Base-by-base conservation (phyloP, 805 yeast genomes). In the Helenozyma baotianmanensis region DNA sequence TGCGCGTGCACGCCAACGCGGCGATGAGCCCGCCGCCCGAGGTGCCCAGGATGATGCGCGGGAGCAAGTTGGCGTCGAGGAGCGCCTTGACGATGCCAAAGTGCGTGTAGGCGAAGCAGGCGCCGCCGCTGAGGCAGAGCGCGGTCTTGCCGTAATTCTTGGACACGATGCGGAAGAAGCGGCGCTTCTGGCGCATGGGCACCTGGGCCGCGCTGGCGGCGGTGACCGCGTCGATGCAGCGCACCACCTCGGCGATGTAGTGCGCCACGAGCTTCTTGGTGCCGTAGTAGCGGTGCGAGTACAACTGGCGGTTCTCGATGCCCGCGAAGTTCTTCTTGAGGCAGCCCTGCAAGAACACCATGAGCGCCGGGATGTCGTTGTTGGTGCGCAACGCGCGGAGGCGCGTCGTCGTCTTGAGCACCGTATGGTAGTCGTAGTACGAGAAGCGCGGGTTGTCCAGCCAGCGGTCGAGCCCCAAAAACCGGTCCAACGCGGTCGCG, bases 11-110 rank as follows among this genome's bases (percentile, higher is more conserved):
- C 0, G 82, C 75, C 24, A 83, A 54, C 0, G 88, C 84, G 1
- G 92, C 89, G 10, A 82, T 76, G 9, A 82, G 58, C 1, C 88
- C 90, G 11, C 94, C 94, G 2, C 92, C 90, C 1, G 86, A 78
- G 0, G 92, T 83, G 1, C 94, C 94, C 22, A 84, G 74, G 7
- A 84, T 64, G 23, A 83, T 80, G 4, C 67, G 65, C 1, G 94
- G 94, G 31, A 83, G 58, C 30, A 74, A 57, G 51, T 79, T 81
- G 36, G 73, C 72, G 38, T 84, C 88, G 4, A 82, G 56, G 24
- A 84, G 55, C 0, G 88, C 89, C 42, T 78, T 79, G 17, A 82
- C 69, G 3, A 83, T 74, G 2, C 94, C 94, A 56, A 82, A 79
- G 55, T 83, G 94, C 21, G 79, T 76, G 45, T 81, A 80, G 1